phyloP scores from a whole-genome alignment of 768 basidiomycete species.

The Amanita thiersii region DNA sequence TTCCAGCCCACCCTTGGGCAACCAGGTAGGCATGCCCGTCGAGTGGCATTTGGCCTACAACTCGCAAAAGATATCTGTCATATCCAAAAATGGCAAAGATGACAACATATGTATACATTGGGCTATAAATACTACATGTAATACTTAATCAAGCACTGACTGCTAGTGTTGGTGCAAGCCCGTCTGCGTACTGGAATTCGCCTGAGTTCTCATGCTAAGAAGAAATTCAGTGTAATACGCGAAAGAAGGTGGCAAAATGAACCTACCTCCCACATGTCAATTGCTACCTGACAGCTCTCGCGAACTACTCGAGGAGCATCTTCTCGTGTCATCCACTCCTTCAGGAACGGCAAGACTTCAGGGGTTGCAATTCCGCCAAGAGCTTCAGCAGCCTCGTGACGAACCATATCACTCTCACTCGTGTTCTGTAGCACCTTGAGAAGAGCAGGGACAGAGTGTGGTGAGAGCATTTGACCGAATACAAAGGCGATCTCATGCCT shows the following conservation, averaged over 20 bases:
- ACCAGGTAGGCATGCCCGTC: slow-evolving; percentile 68
- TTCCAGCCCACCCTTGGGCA: slow-evolving; percentile 83
- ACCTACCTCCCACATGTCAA: slow-evolving; percentile 94
- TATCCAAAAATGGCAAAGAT: slow-evolving; percentile 3
- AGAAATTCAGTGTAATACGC: not conserved
- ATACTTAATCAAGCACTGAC: slow-evolving; percentile 4
- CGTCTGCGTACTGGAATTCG: slow-evolving; percentile 72
- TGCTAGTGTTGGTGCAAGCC: slow-evolving; percentile 16
- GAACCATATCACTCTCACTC: slow-evolving; percentile 89
- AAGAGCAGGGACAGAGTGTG: slow-evolving; percentile 82
- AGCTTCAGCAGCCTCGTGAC: slow-evolving; percentile 98
- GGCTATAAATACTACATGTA: not conserved
- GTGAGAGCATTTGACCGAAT: slow-evolving; percentile 89
- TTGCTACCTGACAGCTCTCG: slow-evolving; percentile 93
- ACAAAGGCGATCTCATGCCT: slow-evolving; percentile 99
- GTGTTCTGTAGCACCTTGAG: slow-evolving; percentile 66
- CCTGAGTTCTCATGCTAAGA: slow-evolving; percentile 70
- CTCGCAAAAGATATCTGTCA: not conserved
- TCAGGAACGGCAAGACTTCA: slow-evolving; percentile 80
- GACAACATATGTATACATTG: not conserved
- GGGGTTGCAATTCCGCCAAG: slow-evolving; percentile 95
- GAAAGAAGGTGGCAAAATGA: not conserved
- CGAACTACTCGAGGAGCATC: slow-evolving; percentile 86
- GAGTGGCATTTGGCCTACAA: slow-evolving; percentile 54
- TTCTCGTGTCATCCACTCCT: slow-evolving; percentile 72